Evolutionary conservation across 768 basidiomycete species (phyloP).

Genomic region (Termitomyces sp.): DNA sequence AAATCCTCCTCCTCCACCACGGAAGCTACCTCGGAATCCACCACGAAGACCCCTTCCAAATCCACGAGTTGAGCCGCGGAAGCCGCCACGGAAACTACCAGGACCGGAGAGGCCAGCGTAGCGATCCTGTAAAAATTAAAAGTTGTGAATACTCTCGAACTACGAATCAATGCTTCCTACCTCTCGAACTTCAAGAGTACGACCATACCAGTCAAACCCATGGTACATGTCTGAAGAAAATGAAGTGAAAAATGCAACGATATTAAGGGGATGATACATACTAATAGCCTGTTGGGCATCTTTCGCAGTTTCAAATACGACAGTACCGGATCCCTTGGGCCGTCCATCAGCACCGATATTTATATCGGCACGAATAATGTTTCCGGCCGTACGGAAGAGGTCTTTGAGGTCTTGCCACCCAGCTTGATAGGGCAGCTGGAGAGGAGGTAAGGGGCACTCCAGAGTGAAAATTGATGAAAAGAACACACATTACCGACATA

Average conservation of each 20-base stretch:
- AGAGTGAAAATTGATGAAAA: background rate
- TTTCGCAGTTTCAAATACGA: conserved; percentile 87
- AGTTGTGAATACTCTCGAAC: background rate
- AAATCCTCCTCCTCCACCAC: conserved; percentile 49
- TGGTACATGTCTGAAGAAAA: conserved; percentile 79
- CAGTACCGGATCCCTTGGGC: conserved; percentile 96
- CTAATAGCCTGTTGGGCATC: conserved; percentile 92
- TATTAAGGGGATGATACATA: conserved; percentile 32
- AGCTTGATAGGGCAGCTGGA: conserved; percentile 90
- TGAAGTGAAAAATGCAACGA: conserved; percentile 5
- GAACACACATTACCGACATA: conserved; percentile 80
- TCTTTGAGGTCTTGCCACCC: conserved; percentile 99
- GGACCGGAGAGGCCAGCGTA: conserved; percentile 81
- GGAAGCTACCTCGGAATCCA: conserved; percentile 48
- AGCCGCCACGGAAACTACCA: conserved; percentile 52
- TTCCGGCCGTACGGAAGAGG: conserved; percentile 91
- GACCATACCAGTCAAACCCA: conserved; percentile 96
- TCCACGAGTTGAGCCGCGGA: conserved; percentile 32
- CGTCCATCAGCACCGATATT: conserved; percentile 90
- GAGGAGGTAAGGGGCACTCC: background rate
- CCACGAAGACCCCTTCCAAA: conserved; percentile 35
- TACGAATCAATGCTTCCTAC: conserved; percentile 32
- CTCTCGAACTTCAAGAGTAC: conserved; percentile 93
- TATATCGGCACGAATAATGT: conserved; percentile 93
- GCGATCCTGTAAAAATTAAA: conserved; percentile 57